phyloP scores from a whole-genome alignment of 768 basidiomycete genomes.

The Mycena metata region DNA sequence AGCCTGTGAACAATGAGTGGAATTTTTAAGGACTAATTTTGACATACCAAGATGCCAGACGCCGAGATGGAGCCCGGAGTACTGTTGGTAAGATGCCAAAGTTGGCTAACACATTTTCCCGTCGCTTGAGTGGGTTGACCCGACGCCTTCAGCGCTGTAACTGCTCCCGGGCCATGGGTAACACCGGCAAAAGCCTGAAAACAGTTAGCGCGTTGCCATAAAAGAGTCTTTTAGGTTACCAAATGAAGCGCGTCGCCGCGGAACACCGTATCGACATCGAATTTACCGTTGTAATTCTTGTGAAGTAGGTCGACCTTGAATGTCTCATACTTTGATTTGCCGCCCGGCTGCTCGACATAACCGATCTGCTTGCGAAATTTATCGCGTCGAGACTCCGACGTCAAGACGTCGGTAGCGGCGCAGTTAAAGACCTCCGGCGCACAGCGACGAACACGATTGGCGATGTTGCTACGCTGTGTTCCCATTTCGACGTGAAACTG shows the following conservation, averaged over 20 bases:
- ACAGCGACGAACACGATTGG: not conserved
- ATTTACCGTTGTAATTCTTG: not conserved
- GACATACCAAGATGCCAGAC: no score
- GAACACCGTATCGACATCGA: not conserved
- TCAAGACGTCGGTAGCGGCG: not conserved
- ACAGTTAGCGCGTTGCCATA: not conserved
- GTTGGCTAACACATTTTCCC: no score
- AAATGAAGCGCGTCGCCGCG: not conserved
- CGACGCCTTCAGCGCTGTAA: no score
- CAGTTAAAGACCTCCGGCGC: not conserved
- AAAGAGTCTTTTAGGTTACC: not conserved
- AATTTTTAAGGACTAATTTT: no score
- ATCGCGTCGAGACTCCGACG: not conserved
- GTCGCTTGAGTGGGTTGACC: no score
- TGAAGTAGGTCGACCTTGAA: constrained; percentile 2
- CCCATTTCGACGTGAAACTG: not conserved
- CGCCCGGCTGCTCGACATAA: no score
- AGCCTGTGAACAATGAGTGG: not conserved
- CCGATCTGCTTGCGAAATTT: not conserved
- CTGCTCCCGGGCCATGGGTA: not conserved
- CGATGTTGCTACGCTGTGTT: not conserved
- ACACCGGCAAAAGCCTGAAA: not conserved
- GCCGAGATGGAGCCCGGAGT: no score
- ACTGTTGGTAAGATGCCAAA: no score
- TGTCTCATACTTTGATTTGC: not conserved